phyloP scores from a whole-genome alignment of 2,329 filamentous ascomycete genomes.

The Penicillium sp. region DNA sequence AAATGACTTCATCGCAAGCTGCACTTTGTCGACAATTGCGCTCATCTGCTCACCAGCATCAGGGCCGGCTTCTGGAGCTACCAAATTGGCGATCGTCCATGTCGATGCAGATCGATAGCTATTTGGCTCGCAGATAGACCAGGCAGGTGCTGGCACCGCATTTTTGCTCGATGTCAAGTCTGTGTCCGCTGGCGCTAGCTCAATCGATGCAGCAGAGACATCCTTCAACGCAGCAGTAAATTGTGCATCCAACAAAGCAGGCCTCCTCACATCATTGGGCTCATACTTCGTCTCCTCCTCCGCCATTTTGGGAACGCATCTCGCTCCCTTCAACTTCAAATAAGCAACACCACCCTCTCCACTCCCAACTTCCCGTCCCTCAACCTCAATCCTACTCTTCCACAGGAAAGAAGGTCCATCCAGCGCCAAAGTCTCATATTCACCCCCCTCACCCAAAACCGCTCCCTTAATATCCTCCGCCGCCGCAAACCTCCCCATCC shows the following conservation, averaged over 20 bases:
- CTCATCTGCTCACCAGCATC: conserved; percentile 44
- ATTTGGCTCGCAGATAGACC: conserved; percentile 12
- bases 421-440: conserved; percentile 90
- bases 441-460: conserved; percentile 86
- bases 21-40: conserved; percentile 29
- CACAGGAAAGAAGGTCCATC: conserved; percentile 75
- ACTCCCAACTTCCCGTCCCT: conserved; percentile 54
- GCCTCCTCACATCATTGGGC: conserved; percentile 48
- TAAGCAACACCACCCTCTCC: conserved; percentile 79
- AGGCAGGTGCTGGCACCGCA: conserved; percentile 1
- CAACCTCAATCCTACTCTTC: conserved; percentile 67
- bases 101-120: conserved; percentile 25
- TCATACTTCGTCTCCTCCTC: conserved; percentile 27
- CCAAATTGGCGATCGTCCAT: conserved; percentile 40
- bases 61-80: conserved; percentile 39
- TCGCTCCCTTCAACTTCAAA: conserved; percentile 62
- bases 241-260: conserved; percentile 64
- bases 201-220: conserved; percentile 2
- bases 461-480: conserved; percentile 63
- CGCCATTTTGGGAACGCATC: conserved; percentile 42
- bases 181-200: neutral
- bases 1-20: conserved; percentile 7
- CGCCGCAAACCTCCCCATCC: conserved; percentile 58
- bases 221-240: conserved; percentile 51
- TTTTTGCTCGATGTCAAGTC: neutral